Base-by-base conservation (phyloP, 2,329 filamentous ascomycete species). In the Sordariomycetes sp. region DNA sequence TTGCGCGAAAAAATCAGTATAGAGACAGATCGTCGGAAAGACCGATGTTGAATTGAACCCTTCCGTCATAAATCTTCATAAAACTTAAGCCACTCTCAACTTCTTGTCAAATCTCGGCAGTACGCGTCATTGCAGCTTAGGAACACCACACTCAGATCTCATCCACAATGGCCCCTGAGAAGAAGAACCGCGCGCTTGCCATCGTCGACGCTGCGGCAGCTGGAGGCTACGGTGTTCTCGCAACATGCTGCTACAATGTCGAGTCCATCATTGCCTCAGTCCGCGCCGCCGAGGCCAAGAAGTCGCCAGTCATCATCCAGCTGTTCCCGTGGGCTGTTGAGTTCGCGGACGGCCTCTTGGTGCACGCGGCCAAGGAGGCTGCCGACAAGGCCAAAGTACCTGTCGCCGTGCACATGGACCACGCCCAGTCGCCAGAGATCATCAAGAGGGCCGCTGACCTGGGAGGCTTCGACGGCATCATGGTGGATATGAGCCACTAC, bases 401-500 rank as follows among this genome's bases (percentile, higher is more conserved):
- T 5, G 56, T 82, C 12, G 63, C 67, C 4, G 55, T 82, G 11
- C 78, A 82, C 54, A 67, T 82, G 48, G 76, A 82, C 58, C 77
- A 81, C 51, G 75, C 73, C 8, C 76, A 81, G 47, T 67, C 66
- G 8, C 68, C 71, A 17, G 67, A 68, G 35, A 66, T 75, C 17
- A 75, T 81, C 39, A 64, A 65, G 8, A 57, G 56, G 1, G 75
- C 74, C 0, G 74, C 72, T 0, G 63, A 69, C 38, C 57, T 63
- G 17, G 59, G 74, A 20, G 64, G 63, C 0, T 84, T 84, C 42
- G 81, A 85, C 49, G 70, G 65, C 36, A 82, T 86, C 52, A 85
- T 86, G 81, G 75, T 85, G 0, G 82, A 86, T 54, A 86, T 86
- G 79, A 75, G 67, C 38, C 80, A 84, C 48, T 76, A 80, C 48